phyloP scores from a whole-genome alignment of 148 eudicot genomes.

The Dianthus caryophyllus region DNA sequence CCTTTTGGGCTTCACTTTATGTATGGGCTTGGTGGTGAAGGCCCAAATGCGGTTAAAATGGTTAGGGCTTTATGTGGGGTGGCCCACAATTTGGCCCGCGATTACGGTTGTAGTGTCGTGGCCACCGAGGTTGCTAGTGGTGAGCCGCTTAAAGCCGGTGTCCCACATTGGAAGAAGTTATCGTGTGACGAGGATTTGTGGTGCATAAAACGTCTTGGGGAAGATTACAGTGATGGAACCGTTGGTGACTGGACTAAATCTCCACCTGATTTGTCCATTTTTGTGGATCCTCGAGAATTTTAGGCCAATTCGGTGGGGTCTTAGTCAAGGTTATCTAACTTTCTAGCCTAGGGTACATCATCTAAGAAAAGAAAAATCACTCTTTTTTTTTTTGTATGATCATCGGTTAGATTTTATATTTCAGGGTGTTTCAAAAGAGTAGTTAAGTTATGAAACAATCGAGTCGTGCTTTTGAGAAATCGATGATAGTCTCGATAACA shows the following conservation, averaged over 20 bases:
- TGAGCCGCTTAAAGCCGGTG: conserved; percentile 65
- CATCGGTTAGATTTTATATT: too few relatives aligned
- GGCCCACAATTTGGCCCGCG: conserved; percentile 80
- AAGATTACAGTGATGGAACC: conserved; percentile 65
- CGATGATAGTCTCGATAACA: too few relatives aligned
- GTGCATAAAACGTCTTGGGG: conserved; percentile 85
- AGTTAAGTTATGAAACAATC: too few relatives aligned
- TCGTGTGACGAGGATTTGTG: conserved; percentile 81
- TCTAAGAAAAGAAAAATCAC: too few relatives aligned
- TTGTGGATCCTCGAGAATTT: conserved; percentile 92
- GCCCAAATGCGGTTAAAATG: conserved; percentile 47
- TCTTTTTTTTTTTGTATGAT: too few relatives aligned
- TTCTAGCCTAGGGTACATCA: background rate
- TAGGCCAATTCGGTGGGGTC: conserved; percentile 9
- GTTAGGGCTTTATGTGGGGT: conserved; percentile 52
- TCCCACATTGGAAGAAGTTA: conserved; percentile 84
- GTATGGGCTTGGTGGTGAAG: conserved; percentile 91
- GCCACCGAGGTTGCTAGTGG: conserved; percentile 68
- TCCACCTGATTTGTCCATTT: conserved; percentile 56
- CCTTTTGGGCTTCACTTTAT: conserved; percentile 94
- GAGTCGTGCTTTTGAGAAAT: too few relatives aligned
- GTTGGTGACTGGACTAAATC: conserved; percentile 91
- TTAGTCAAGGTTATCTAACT: background rate
- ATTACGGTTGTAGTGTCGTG: conserved; percentile 68
- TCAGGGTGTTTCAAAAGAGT: too few relatives aligned